Evolutionary conservation across 2,329 filamentous ascomycete species (phyloP).

Genomic region (Cladorrhinum sp.): DNA sequence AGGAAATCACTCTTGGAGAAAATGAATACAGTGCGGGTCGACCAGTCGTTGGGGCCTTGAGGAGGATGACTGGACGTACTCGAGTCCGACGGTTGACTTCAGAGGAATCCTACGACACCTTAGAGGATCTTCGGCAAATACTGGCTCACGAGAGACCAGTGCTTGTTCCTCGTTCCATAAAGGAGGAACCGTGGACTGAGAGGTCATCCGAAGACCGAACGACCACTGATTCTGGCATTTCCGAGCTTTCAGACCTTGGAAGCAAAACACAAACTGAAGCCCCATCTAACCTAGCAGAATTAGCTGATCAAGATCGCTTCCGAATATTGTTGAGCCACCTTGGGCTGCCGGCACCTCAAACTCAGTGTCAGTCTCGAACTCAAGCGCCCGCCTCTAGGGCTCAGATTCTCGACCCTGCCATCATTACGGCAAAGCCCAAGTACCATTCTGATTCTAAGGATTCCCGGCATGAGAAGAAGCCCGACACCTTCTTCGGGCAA

Average conservation of each 20-base stretch:
- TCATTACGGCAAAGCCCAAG: constrained; percentile 21
- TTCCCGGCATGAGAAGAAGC: background rate
- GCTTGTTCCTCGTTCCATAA: background rate
- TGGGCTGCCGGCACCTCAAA: background rate
- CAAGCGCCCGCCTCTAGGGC: background rate
- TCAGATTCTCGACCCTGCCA: constrained; percentile 20
- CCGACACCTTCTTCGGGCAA: background rate
- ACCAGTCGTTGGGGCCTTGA: background rate
- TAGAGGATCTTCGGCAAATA: constrained; percentile 9
- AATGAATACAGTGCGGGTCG: background rate
- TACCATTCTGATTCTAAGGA: background rate
- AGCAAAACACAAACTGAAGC: background rate
- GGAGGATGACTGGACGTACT: background rate
- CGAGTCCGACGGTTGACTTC: constrained; percentile 10
- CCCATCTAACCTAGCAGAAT: background rate
- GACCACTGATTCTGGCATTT: constrained; percentile 7
- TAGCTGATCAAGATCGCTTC: constrained; percentile 20
- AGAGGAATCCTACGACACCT: constrained; percentile 6
- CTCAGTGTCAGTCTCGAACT: background rate
- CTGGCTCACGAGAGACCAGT: background rate
- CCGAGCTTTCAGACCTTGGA: background rate
- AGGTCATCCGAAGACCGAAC: background rate
- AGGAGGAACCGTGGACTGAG: background rate
- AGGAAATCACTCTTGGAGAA: background rate
- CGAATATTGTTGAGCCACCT: constrained; percentile 20